Evolutionary conservation across 176 grass and related monocot genomes (phyloP).

Genomic region (Coix lacrymajobi): DNA sequence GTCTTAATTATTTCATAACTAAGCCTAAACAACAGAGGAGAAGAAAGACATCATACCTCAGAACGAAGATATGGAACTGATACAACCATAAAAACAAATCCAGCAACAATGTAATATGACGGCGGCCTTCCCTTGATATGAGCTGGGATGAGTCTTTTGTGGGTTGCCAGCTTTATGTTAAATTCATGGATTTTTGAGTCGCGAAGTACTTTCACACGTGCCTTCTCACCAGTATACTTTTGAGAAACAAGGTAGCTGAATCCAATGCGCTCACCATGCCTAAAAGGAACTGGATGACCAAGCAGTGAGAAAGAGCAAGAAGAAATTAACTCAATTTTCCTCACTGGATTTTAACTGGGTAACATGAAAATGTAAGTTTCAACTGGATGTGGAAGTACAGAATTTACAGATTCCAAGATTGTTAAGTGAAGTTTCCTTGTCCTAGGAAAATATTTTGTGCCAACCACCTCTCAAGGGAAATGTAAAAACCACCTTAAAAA

Average conservation of each 20-base stretch:
- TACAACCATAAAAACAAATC: slow-evolving; percentile 79
- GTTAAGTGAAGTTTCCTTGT: not conserved
- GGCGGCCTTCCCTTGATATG: slow-evolving; percentile 87
- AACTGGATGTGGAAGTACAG: not conserved
- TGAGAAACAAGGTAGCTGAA: slow-evolving; percentile 97
- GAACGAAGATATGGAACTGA: slow-evolving; percentile 97
- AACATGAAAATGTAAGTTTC: slow-evolving; percentile 12
- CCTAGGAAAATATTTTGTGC: not conserved
- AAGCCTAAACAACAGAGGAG: not conserved
- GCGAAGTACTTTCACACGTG: slow-evolving; percentile 72
- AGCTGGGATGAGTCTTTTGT: slow-evolving; percentile 88
- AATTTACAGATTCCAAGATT: not conserved
- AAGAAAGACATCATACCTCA: slow-evolving; percentile 52
- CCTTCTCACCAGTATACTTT: slow-evolving; percentile 97
- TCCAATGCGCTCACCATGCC: slow-evolving; percentile 96
- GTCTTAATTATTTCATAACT: not conserved
- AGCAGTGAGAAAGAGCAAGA: slow-evolving; percentile 17
- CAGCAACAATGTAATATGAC: slow-evolving; percentile 98
- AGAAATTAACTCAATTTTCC: not conserved
- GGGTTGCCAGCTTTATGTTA: slow-evolving; percentile 79
- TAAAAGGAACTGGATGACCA: slow-evolving; percentile 83
- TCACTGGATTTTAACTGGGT: not conserved
- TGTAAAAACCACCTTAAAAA: not conserved
- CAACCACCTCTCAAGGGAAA: not conserved
- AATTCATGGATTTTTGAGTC: slow-evolving; percentile 72